Percentiles rank a stretch among this genome's conserved stretches.
These are phyloP conservation scores for Ustilaginoidea virens DNA, from an alignment of 2,329 filamentous ascomycete species.

Conservation along the genomic window DNA sequence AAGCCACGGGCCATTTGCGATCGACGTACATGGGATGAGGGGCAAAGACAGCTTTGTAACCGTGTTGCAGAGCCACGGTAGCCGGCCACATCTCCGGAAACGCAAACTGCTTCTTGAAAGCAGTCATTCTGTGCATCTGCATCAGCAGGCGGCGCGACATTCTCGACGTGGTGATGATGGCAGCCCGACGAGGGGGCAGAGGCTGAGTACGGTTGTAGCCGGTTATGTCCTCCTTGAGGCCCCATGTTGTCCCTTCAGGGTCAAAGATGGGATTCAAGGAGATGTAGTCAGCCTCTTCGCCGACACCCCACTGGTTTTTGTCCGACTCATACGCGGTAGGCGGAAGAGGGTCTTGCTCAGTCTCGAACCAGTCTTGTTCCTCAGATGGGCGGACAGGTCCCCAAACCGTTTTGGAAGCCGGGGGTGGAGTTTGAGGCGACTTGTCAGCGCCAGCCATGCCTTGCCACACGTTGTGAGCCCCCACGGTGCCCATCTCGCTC, in stretches of 20 bases:
- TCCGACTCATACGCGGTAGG: slow-evolving; percentile 61
- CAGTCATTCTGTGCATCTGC: slow-evolving; percentile 84
- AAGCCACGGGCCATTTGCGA: slow-evolving; percentile 67
- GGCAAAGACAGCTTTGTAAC: slow-evolving; percentile 80
- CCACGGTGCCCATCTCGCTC: slow-evolving; percentile 52
- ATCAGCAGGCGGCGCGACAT: slow-evolving; percentile 67
- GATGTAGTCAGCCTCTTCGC: slow-evolving; percentile 82
- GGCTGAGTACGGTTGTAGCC: slow-evolving; percentile 55
- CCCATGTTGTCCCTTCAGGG: slow-evolving; percentile 74
- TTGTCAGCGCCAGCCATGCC: slow-evolving; percentile 27
- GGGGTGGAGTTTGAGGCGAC: slow-evolving; percentile 20
- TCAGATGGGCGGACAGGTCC: slow-evolving; percentile 60
- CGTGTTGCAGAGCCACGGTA: slow-evolving; percentile 76
- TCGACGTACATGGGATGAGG: slow-evolving; percentile 84
- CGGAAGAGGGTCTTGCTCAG: slow-evolving; percentile 57
- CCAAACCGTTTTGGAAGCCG: slow-evolving; percentile 57
- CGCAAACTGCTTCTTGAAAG: slow-evolving; percentile 71
- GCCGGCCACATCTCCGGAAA: slow-evolving; percentile 96
- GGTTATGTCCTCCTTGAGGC: slow-evolving; percentile 68
- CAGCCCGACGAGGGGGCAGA: slow-evolving; percentile 55
- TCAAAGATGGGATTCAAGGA: slow-evolving; percentile 88
- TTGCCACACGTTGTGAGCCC: slow-evolving; percentile 53
- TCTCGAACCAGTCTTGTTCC: slow-evolving; percentile 55
- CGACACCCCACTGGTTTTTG: slow-evolving; percentile 72
- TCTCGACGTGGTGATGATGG: slow-evolving; percentile 77